These are phyloP conservation scores for Epichloe uncinata DNA, from an alignment of 2,329 filamentous ascomycete species.

Conservation along the genomic window DNA sequence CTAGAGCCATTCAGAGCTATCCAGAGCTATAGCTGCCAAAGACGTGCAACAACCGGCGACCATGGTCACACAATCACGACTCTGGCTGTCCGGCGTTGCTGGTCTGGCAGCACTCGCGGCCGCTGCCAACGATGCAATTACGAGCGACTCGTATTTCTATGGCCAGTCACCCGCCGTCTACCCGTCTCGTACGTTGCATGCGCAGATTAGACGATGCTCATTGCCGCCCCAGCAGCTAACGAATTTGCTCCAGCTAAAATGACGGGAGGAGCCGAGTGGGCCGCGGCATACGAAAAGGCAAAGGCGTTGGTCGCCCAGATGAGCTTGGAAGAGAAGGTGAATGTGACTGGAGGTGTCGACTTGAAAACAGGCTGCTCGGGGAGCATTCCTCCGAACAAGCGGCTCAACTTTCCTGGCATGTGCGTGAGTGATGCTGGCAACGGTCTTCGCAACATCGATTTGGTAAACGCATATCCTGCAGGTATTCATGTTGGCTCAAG, in stretches of 20 bases:
- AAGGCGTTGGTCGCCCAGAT: constrained; percentile 55
- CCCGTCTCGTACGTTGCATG: constrained; percentile 31
- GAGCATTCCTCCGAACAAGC: constrained; percentile 24
- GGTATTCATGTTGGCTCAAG: constrained; percentile 28
- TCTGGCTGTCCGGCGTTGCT: constrained; percentile 2
- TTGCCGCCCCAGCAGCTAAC: background rate
- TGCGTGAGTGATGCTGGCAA: constrained; percentile 32
- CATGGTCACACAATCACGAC: background rate
- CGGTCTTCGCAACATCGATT: constrained; percentile 28
- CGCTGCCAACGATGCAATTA: constrained; percentile 17
- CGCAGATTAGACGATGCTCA: too few species aligned
- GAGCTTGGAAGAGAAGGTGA: constrained; percentile 68
- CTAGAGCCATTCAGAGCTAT: too few species aligned
- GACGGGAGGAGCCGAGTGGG: constrained; percentile 48
- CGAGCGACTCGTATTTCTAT: constrained; percentile 31
- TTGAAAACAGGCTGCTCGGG: constrained; percentile 36
- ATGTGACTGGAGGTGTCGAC: constrained; percentile 57
- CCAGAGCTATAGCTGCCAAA: too few species aligned
- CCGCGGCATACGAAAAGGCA: constrained; percentile 52
- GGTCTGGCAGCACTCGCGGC: constrained; percentile 4
- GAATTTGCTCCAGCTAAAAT: constrained; percentile 27
- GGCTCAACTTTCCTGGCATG: constrained; percentile 30
- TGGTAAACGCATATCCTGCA: constrained; percentile 28
- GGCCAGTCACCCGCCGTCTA: constrained; percentile 37
- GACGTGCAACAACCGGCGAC: background rate